These are phyloP conservation scores for Leccinum sublutescens DNA, from an alignment of 768 basidiomycete genomes.

Conservation along the genomic window DNA sequence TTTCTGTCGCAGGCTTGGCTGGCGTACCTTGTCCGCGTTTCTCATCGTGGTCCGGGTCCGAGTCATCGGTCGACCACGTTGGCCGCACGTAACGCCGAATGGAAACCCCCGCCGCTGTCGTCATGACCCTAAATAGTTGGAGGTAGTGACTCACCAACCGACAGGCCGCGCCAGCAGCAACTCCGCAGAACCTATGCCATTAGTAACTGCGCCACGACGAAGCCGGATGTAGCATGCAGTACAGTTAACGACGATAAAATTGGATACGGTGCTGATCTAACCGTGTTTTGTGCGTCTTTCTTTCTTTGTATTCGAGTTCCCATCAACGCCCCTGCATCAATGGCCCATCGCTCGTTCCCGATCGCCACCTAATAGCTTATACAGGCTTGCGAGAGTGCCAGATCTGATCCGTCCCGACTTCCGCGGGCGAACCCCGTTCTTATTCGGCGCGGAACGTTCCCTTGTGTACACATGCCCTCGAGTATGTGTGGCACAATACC, in stretches of 20 bases:
- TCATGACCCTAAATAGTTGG: not conserved
- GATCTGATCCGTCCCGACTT: not conserved
- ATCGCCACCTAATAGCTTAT: not conserved
- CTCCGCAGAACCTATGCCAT: not conserved
- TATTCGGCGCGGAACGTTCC: not conserved
- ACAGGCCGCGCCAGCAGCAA: not conserved
- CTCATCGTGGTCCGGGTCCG: not conserved
- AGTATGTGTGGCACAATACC: not conserved
- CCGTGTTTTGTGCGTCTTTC: not conserved
- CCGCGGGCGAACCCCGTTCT: not conserved
- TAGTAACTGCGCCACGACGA: not conserved
- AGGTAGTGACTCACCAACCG: not conserved
- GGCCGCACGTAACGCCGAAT: not conserved
- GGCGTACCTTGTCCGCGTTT: not conserved
- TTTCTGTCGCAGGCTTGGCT: not conserved
- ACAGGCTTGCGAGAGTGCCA: not conserved
- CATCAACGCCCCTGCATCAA: constrained; percentile 1
- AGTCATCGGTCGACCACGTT: not conserved
- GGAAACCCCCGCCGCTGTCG: not conserved
- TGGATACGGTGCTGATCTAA: not conserved
- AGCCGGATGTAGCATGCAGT: not conserved
- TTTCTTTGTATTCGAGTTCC: not conserved
- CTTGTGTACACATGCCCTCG: not conserved
- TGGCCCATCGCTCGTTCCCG: not conserved
- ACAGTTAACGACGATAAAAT: not conserved